Evolutionary conservation across 108 stramenopile genomes (phyloP).

Genomic region (Cylindrotheca closterium): DNA sequence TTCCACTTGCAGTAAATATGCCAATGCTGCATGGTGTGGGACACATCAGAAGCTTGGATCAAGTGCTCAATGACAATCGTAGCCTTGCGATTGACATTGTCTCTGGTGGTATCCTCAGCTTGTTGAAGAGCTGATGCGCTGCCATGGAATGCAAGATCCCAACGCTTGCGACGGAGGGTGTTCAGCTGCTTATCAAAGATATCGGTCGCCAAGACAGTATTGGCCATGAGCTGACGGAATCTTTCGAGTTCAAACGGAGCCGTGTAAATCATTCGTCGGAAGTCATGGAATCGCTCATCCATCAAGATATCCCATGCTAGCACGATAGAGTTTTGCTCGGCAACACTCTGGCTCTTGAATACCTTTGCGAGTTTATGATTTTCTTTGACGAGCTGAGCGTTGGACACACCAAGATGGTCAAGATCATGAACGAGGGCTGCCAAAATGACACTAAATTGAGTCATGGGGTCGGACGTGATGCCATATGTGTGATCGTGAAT

Average conservation of each 20-base stretch:
- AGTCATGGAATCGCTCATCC: slow-evolving; percentile 20
- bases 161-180: slow-evolving; percentile 7
- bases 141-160: slow-evolving; percentile 27
- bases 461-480: slow-evolving; percentile 29
- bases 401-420: slow-evolving; percentile 45
- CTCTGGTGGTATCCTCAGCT: neutral
- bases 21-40: slow-evolving; percentile 60
- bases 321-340: slow-evolving; percentile 37
- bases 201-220: slow-evolving; percentile 36
- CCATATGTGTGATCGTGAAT: slow-evolving; percentile 21
- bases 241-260: slow-evolving; percentile 19
- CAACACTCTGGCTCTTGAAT: slow-evolving; percentile 35
- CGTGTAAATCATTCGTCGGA: slow-evolving; percentile 23
- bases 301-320: slow-evolving; percentile 38
- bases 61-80: slow-evolving; percentile 47
- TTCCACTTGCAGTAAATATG: slow-evolving; percentile 54
- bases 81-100: slow-evolving; percentile 23
- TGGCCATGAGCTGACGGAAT: slow-evolving; percentile 39
- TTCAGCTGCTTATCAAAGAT: slow-evolving; percentile 21
- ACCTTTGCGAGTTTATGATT: slow-evolving; percentile 11
- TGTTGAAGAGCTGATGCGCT: neutral
- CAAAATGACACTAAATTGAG: slow-evolving; percentile 38
- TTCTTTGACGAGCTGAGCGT: slow-evolving; percentile 37
- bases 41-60: slow-evolving; percentile 54
- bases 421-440: slow-evolving; percentile 47